Evolutionary conservation across 345 rosid genomes (phyloP), one percentile per base, ranked within the genome.

Genomic region (Corymbia maculata): DNA sequence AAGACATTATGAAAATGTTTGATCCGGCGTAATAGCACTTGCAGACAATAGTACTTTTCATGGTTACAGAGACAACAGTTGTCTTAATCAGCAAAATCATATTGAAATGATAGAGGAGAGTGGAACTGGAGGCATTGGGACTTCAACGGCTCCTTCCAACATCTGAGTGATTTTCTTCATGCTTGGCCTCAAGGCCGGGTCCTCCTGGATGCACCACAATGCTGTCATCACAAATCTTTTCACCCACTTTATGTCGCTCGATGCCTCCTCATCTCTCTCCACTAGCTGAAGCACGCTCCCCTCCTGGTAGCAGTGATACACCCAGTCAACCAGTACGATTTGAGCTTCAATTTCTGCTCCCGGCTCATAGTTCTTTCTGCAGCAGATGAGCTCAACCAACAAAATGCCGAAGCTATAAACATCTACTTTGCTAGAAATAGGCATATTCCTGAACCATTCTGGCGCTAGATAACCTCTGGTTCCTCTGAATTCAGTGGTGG

Each of bases 1-100:
- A 24, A 91, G 91, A 86, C 95, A 94, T 87, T 94, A 96, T 13
- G 8, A 85, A 91, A 94, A 85, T 89, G 30, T 28, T 28, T 64
- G 13, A 28, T 64, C 94, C 92, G 52, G 89, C 82, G 24, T 59
- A 47, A 51, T 88, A 87, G 21, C 79, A 66, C 21, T 66, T 3
- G 30, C 21, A 66, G 44, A 30, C 79, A 30, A 30, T 8, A 68
- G 4, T 68, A 68, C 44, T 30, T 68, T 16, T 32, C 22, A 30
- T 32, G 6, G 15, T 32, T 30, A 15, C 21, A 32, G 9, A 6
- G 75, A 32, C 44, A 68, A 2, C 6, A 8, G 12, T 32, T 8
- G 5, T 32, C 79, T 16, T 30, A 68, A 8, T 16, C 7, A 8
- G 79, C 44, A 68, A 32, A 55, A 24, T 87, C 52, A 66, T 45